Base-by-base conservation (phyloP, 805 yeast genomes). In the Lachancea thermotolerans region DNA sequence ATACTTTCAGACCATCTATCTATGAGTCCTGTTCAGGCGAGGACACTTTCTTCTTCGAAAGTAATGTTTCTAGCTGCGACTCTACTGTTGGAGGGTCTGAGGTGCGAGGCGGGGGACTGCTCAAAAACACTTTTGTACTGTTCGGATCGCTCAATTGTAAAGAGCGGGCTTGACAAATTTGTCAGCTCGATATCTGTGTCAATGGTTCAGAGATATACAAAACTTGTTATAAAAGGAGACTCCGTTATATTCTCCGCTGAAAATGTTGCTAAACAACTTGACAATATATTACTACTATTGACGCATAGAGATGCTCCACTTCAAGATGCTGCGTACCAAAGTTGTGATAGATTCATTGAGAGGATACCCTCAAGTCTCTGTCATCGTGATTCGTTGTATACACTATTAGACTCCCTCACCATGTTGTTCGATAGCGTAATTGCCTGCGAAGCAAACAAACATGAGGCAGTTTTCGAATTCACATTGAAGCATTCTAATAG, bases 1-100 rank as follows among this genome's bases (percentile, higher is more conserved):
- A 73, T 76, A 18, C 67, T 85, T 43, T 49, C 67, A 28, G 60
- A 60, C 10, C 59, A 62, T 18, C 55, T 68, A 5, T 60, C 65
- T 37, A 46, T 65, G 1, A 80, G 75, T 46, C 62, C 81, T 2
- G 67, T 76, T 30, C 82, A 78, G 51, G 63, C 75, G 56, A 73
- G 74, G 50, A 60, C 70, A 41, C 57, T 85, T 43, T 79, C 93
- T 0, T 77, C 81, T 52, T 82, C 95, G 4, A 86, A 86, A 55
- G 70, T 86, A 51, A 85, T 91, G 85, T 93, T 93, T 60, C 67
- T 93, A 53, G 81, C 96, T 0, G 85, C 98, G 0, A 73, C 95
- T 0, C 70, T 83, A 3, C 73, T 89, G 46, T 72, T 91, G 32
- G 99, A 93, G 68, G 71, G 79, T 15, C 69, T 88, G 42, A 73